Base-by-base conservation (phyloP, 2,329 filamentous ascomycete genomes). In the Colletotrichum sp. region DNA sequence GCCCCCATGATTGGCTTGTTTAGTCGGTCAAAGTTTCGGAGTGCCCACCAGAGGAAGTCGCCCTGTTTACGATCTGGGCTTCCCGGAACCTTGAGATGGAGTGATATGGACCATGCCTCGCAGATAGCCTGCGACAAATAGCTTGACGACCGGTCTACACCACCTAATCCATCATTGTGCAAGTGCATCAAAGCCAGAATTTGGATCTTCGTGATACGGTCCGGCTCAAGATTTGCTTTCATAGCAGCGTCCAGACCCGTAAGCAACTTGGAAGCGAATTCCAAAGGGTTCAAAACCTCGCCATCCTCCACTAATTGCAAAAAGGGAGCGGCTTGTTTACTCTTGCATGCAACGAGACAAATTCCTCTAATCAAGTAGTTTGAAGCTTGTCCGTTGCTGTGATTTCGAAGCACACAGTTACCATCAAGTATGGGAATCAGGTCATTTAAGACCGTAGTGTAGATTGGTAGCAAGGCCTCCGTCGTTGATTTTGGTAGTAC, bases 101-200 rank as follows among this genome's bases (percentile, higher is more conserved):
- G 59, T 4, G 78, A 79, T 19, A 82, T 61, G 63, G 79, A 78
- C 80, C 80, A 81, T 1, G 79, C 79, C 12, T 80, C 78, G n/a
- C 76, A 76, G 8, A 81, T 80, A 11, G 80, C 80, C 28, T 80
- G 80, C 3, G 79, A 77, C 0, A 81, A 64, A 34, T 79, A 76
- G 27, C 64, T 74, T 11, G 79, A 79, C 3, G 80, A 78, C 8
- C 79, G 76, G 30, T 81, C 79, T 12, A 78, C 71, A 5, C 80
- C 80, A 6, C 69, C 67, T 8, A 69, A 55, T 0, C 79, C 79
- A 39, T 81, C 79, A 55, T 80, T 81, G 44, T 81, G 77, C 5
- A 81, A 69, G 12, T 80, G 79, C 79, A 81, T 79, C 15, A 81
- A 34, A 2, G 80, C 78, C 6, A 81, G 27, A 5, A 81, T 75